A percentile compares a stretch with the other conserved stretches of the same genome.
These are phyloP conservation scores for Xylogone sp. DNA, from an alignment of 2,329 filamentous ascomycete genomes.

Conservation along the genomic window DNA sequence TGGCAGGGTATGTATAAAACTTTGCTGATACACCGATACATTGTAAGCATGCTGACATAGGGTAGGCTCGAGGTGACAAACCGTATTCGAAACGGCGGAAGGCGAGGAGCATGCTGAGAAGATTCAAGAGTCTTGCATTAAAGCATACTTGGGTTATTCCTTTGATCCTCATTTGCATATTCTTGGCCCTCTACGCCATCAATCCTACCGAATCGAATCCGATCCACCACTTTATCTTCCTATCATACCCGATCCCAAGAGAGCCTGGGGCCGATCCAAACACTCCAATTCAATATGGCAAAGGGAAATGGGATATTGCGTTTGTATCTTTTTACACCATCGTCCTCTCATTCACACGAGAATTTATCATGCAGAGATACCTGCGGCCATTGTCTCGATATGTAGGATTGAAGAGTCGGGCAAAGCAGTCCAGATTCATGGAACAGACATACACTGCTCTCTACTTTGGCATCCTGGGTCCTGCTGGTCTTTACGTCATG, in stretches of 20 bases:
- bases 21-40: neutral
- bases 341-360: slow-evolving; percentile 86
- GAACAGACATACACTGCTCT: slow-evolving; percentile 93
- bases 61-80: slow-evolving; percentile 25
- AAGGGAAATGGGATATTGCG: slow-evolving; percentile 80
- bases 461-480: slow-evolving; percentile 81
- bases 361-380: slow-evolving; percentile 92
- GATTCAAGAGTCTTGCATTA: slow-evolving; percentile 40
- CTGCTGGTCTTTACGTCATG: slow-evolving; percentile 88
- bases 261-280: slow-evolving; percentile 32
- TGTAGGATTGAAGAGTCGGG: slow-evolving; percentile 65
- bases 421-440: slow-evolving; percentile 89
- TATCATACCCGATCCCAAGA: slow-evolving; percentile 76
- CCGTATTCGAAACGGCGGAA: slow-evolving; percentile 30
- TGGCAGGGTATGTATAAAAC: slow-evolving; percentile 17
- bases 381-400: slow-evolving; percentile 71
- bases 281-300: slow-evolving; percentile 70
- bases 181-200: slow-evolving; percentile 66
- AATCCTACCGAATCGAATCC: slow-evolving; percentile 78
- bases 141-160: slow-evolving; percentile 64
- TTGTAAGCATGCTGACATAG: slow-evolving; percentile 3
- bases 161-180: slow-evolving; percentile 59
- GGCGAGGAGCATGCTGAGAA: slow-evolving; percentile 30
- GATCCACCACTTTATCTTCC: slow-evolving; percentile 77
- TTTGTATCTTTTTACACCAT: slow-evolving; percentile 89